A percentile compares a stretch with the other conserved stretches of the same genome.
phyloP scores from a whole-genome alignment of 768 basidiomycete genomes.

The Gyrodon lividus region DNA sequence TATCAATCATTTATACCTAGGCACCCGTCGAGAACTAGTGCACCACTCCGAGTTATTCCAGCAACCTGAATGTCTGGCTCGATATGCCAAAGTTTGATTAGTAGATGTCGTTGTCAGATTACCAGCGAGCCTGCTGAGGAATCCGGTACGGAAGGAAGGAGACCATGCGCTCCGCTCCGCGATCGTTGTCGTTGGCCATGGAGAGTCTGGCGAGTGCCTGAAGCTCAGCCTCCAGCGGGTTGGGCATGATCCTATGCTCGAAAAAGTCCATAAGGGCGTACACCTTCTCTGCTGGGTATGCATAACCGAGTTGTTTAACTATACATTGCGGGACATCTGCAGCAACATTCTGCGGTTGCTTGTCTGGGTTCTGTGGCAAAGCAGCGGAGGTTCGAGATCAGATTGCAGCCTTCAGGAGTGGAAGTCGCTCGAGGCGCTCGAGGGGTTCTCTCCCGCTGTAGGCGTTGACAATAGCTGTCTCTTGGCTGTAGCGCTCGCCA shows the following conservation, averaged over 20 bases:
- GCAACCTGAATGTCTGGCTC: constrained; percentile 18
- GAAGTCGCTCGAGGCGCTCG: constrained; percentile 17
- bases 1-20: too few relatives aligned
- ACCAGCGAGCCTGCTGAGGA: constrained; percentile 10
- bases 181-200: constrained; percentile 24
- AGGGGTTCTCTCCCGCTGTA: constrained; percentile 19
- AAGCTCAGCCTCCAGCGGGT: constrained; percentile 9
- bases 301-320: background rate
- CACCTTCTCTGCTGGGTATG: constrained; percentile 18
- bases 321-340: background rate
- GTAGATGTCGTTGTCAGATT: constrained; percentile 17
- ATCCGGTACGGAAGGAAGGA: constrained; percentile 13
- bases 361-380: constrained; percentile 4
- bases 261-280: constrained; percentile 25
- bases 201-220: constrained; percentile 18
- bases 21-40: constrained; percentile 20
- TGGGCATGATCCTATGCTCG: constrained; percentile 19
- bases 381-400: constrained; percentile 16
- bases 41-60: constrained; percentile 15
- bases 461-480: constrained; percentile 15
- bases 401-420: constrained; percentile 16
- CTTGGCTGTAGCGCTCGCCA: constrained; percentile 7
- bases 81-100: constrained; percentile 18
- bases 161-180: constrained; percentile 22
- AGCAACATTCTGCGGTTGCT: background rate